Conservation (phyloP, 306 rosid genomes). For the Crotalaria pallida region DNA sequence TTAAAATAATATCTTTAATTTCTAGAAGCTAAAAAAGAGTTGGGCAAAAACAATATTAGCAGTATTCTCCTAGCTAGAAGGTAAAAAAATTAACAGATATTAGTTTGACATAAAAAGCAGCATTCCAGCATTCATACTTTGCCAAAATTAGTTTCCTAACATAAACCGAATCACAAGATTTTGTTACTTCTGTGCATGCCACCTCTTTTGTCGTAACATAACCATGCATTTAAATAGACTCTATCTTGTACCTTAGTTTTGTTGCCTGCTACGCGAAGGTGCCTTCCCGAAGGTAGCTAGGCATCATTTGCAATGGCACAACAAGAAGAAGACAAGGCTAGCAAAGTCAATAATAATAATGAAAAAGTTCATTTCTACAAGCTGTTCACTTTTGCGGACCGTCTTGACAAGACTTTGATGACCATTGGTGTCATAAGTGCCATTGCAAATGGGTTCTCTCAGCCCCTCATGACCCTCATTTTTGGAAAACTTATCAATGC, state of each 20-base stretch:
- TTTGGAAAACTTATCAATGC: slow-evolving; percentile 56
- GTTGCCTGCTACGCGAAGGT: neutral
- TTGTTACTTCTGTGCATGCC: neutral
- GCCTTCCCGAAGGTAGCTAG: neutral
- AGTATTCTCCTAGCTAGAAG: neutral
- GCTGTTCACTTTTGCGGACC: slow-evolving; percentile 69
- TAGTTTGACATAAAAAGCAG: neutral
- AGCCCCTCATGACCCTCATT: slow-evolving; percentile 69
- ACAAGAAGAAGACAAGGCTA: neutral
- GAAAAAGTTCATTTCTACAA: slow-evolving; percentile 50
- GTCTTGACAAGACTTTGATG: slow-evolving; percentile 46
- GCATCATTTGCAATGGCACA: neutral
- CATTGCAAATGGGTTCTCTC: slow-evolving; percentile 47
- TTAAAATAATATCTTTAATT: no score
- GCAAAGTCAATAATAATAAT: neutral
- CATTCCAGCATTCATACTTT: neutral
- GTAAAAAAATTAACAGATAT: neutral
- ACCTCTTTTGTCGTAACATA: neutral
- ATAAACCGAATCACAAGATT: neutral
- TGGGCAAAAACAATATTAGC: neutral
- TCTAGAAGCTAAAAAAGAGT: neutral
- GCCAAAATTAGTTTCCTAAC: neutral
- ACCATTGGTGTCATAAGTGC: slow-evolving; percentile 48
- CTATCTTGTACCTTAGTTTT: neutral
- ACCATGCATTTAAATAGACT: neutral